phyloP scores from a whole-genome alignment of 2,329 filamentous ascomycete species.

The Parastagonospora avenae region DNA sequence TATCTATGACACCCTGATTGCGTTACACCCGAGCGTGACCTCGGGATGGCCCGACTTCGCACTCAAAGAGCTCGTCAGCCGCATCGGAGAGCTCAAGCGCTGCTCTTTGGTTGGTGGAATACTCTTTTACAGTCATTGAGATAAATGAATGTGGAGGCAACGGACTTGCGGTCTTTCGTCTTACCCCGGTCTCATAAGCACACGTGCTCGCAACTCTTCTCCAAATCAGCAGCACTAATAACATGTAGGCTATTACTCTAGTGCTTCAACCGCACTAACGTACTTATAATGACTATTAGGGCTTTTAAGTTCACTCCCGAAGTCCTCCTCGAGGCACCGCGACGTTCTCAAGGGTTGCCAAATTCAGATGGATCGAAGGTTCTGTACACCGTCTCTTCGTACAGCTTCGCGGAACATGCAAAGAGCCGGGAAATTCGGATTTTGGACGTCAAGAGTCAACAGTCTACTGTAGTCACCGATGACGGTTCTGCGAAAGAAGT shows the following conservation, averaged over 20 bases:
- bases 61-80: too few relatives aligned
- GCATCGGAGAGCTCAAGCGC: too few relatives aligned
- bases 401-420: constrained; percentile 77
- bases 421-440: constrained; percentile 72
- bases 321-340: constrained; percentile 76
- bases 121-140: too few relatives aligned
- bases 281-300: constrained; percentile 67
- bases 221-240: too few relatives aligned
- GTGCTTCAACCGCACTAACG: background rate
- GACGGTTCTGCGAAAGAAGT: constrained; percentile 71
- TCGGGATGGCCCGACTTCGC: too few relatives aligned
- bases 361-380: constrained; percentile 69
- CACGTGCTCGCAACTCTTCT: too few relatives aligned
- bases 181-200: background rate
- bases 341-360: constrained; percentile 72
- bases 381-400: constrained; percentile 73
- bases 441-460: constrained; percentile 70
- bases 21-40: too few relatives aligned
- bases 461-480: constrained; percentile 69
- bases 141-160: too few relatives aligned
- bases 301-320: constrained; percentile 76
- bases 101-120: too few relatives aligned
- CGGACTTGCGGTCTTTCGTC: background rate
- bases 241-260: too few relatives aligned
- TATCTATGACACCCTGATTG: too few relatives aligned